Conservation (phyloP, 1,139 yeast genomes). For the Blastobotrys aristatus region DNA sequence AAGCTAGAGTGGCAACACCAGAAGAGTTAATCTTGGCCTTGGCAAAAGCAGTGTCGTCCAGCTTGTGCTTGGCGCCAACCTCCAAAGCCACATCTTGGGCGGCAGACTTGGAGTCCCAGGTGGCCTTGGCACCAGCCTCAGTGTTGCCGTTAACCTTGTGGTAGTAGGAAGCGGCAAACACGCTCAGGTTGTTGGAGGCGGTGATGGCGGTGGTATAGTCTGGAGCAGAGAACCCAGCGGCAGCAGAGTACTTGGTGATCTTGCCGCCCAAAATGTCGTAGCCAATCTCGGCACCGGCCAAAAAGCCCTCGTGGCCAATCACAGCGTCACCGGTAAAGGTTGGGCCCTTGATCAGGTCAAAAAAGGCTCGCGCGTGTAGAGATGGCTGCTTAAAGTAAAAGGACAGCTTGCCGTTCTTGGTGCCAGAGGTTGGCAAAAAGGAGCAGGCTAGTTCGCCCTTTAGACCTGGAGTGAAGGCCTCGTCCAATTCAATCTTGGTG, state of each 20-base stretch:
- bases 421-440: constrained; percentile 74
- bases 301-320: constrained; percentile 92
- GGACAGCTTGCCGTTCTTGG: constrained; percentile 88
- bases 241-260: constrained; percentile 91
- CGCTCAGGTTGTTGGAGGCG: constrained; percentile 83
- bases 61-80: constrained; percentile 91
- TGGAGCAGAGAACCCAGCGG: constrained; percentile 88
- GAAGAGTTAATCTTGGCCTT: constrained; percentile 97
- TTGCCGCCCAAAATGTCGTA: constrained; percentile 92
- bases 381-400: constrained; percentile 90
- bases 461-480: constrained; percentile 91
- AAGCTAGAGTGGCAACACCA: constrained; percentile 90
- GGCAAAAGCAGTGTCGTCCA: constrained; percentile 82
- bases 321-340: constrained; percentile 92
- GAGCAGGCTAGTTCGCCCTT: constrained; percentile 89
- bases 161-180: constrained; percentile 95
- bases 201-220: constrained; percentile 84
- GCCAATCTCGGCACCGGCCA: constrained; percentile 96
- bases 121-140: constrained; percentile 97
- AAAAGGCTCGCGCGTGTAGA: constrained; percentile 90
- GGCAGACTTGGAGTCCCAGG: constrained; percentile 84
- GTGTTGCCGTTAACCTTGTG: constrained; percentile 88
- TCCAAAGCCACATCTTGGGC: constrained; percentile 72
- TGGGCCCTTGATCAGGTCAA: constrained; percentile 94
- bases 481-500: constrained; percentile 90